Evolutionary conservation across 331 rosid genomes (phyloP), one percentile per base, ranked within the genome.

Genomic region (Quercus lobata): DNA sequence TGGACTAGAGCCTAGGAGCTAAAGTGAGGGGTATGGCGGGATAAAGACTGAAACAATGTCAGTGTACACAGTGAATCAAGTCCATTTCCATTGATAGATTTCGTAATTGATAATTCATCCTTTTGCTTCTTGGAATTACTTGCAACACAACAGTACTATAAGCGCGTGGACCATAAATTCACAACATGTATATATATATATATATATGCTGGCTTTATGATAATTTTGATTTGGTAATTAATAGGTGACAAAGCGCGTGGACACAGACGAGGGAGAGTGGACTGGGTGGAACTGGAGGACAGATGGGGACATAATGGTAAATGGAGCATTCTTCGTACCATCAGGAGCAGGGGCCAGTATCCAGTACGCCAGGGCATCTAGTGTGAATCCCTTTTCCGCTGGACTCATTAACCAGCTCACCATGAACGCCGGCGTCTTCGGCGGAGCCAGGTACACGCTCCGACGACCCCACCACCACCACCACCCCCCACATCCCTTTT

Each of bases 221-320:
- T 11, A 0, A 8, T 9, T 4, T 16, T 46, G 55, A 5, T 65
- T 76, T 32, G 22, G 19, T 7, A 5, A 35, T 7, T 30, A 62
- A 72, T 79, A 94, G 98, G 99, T 96, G 86, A 96, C 99, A 2
- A 96, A 91, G 96, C 92, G 99, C 72, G 94, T 93, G 93, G 98
- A 96, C 25, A 91, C 98, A 2, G 69, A 81, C 29, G 98, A 93
- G 71, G 57, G 80, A 3, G 82, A 91, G 0, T 96, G 99, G 99
- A 30, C 84, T 4, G 93, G 27, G 12, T 96, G 99, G 99, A 96
- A 96, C 68, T 96, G 99, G 99, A 86, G 91, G 72, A 89, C 99
- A 14, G 98, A 89, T 5, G 98, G 97, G 71, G 99, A 96, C 72
- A 9, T 90, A 11, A 89, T 96, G 97, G 97, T 93, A 74, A 96